Evolutionary conservation across 257 asterid species (phyloP), one percentile per base, ranked within the genome.

Genomic region (Salvia miltiorrhiza): DNA sequence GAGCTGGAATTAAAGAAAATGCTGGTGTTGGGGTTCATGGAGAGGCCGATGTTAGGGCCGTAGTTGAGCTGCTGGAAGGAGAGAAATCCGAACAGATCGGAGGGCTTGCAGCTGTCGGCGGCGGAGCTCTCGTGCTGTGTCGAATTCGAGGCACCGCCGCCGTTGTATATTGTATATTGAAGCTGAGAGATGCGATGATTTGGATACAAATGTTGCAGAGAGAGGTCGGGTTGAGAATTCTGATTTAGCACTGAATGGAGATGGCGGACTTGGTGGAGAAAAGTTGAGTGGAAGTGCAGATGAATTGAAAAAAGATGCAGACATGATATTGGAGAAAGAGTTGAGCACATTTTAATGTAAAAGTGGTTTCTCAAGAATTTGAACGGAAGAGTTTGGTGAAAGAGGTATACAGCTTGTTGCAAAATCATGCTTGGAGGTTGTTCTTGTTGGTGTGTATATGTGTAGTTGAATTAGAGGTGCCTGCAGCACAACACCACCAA

Each of bases 151-250:
- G 47, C 63, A 23, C n/a, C n/a, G 9, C 2, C 65, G 65, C n/a
- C n/a, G n/a, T n/a, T n/a, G n/a, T n/a, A n/a, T n/a, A n/a, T 58
- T 88, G 79, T 88, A 75, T 47, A 73, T 84, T 23, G 87, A 83
- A 65, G 75, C 81, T 37, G 91, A 91, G 68, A 86, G 67, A 65
- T 76, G 68, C 16, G 67, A 62, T 69, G 63, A 39, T 61, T 81
- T 40, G 19, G 73, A 50, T 0, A 50, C 16, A 49, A 64, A 59
- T 13, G 77, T 53, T 19, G 11, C 48, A 30, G 48, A 17, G 3
- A 54, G 67, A 60, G 69, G 43, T 30, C 59, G 48, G 9, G 52
- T 14, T 33, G 87, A 72, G 75, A 63, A 40, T 66, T 69, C 79
- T 2, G 47, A 61, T 32, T 67, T 48, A 65, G 82, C 13, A 20